A percentile compares a stretch with the other conserved stretches of the same genome.
Evolutionary conservation across 306 rosid genomes (phyloP).

Genomic region (Hippophae gyantsensis): DNA sequence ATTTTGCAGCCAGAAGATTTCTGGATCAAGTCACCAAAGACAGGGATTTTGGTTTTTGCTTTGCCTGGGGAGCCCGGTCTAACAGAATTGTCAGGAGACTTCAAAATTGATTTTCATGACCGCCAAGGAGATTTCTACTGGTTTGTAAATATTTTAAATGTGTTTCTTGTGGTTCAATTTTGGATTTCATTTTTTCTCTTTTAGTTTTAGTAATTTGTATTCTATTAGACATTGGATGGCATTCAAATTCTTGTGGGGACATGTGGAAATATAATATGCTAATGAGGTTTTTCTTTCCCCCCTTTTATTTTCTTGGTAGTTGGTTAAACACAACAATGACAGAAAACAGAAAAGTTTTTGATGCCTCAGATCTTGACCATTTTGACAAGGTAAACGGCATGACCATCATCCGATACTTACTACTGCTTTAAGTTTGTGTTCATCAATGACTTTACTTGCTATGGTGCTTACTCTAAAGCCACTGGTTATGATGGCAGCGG

Average conservation of each 20-base stretch:
- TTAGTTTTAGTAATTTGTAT: neutral
- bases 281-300: slow-evolving; percentile 13
- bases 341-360: slow-evolving; percentile 51
- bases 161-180: neutral
- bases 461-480: slow-evolving; percentile 9
- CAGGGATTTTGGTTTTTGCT: slow-evolving; percentile 87
- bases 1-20: slow-evolving; percentile 75
- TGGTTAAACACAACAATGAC: slow-evolving; percentile 79
- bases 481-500: slow-evolving; percentile 43
- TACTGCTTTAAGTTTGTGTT: neutral
- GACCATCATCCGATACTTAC: slow-evolving; percentile 7
- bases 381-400: slow-evolving; percentile 62
- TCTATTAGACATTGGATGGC: neutral
- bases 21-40: slow-evolving; percentile 80
- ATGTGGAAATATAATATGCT: neutral
- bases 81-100: slow-evolving; percentile 75
- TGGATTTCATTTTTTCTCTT: neutral
- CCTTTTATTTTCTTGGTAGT: slow-evolving; percentile 32
- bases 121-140: slow-evolving; percentile 94
- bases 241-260: too few species aligned
- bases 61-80: slow-evolving; percentile 94
- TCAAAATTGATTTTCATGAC: slow-evolving; percentile 83
- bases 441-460: slow-evolving; percentile 1
- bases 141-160: slow-evolving; percentile 23
- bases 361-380: slow-evolving; percentile 66